Evolutionary conservation across 805 yeast genomes (phyloP), one percentile per base, ranked within the genome.

Genomic region (Metschnikowia corniflorae): DNA sequence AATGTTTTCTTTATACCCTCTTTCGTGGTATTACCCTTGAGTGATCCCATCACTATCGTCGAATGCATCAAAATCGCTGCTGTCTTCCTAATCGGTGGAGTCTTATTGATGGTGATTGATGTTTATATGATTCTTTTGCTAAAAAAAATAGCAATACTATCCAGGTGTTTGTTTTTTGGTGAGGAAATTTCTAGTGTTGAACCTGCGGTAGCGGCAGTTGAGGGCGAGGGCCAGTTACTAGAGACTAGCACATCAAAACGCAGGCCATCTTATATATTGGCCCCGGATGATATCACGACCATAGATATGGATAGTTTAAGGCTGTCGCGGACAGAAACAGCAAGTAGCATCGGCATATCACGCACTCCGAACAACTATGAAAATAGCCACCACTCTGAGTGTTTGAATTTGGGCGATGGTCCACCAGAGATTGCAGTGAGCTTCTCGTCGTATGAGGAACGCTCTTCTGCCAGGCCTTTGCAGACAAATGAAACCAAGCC

Each of bases 1-100:
- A 82, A 81, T 54, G 71, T 82, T 5, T 82, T 80, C 53, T 85
- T 84, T 65, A 78, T 86, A 1, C 91, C 93, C 1, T 79, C 88
- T 0, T 84, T 85, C 52, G 76, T 84, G 24, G 73, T 80, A 0
- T 67, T 84, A 22, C 91, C 91, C 0, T 65, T 83, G 35, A 73
- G 86, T 9, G 71, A 74, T n/a, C 73, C 73, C 42, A 79, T 85
- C 31, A 65, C 80, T 13, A 80, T 79, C 28, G 73, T 70, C 16
- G 91, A 84, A 47, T 85, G 86, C 8, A 65, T 81, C 47, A 79
- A 79, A 34, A 84, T 84, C 24, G 86, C 84, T 1, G 91, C 80
- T 0, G 84, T 83, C 6, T 85, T 83, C 47, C 67, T 80, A 6
- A 44, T 82, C 32, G 91, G 93, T 0, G 80, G 79, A 46, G 35